Conservation (phyloP, 2,329 filamentous ascomycete species). For the Alternaria angustiovoidea region DNA sequence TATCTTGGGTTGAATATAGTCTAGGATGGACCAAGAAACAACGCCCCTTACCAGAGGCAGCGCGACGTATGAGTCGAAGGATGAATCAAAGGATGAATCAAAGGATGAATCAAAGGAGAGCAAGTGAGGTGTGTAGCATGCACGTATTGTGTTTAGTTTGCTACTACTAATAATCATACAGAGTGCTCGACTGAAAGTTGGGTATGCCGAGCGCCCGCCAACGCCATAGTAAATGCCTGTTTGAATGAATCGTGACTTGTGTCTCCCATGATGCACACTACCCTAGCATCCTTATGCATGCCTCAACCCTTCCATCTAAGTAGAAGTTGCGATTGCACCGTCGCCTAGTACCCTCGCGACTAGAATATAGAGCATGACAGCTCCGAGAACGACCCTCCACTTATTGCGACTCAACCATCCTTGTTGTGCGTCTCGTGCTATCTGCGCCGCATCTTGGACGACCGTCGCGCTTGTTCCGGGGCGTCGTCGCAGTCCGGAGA, state of each 20-base stretch:
- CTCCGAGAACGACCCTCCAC: constrained; percentile 72
- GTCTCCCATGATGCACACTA: not conserved
- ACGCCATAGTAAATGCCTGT: constrained; percentile 16
- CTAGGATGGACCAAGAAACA: too few species aligned
- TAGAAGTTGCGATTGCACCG: constrained; percentile 32
- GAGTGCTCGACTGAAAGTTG: not conserved
- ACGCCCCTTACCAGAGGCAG: too few species aligned
- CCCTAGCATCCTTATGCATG: not conserved
- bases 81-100: too few species aligned
- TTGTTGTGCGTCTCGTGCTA: constrained; percentile 77
- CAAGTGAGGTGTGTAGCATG: not conserved
- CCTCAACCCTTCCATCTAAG: not conserved
- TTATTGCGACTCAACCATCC: constrained; percentile 85
- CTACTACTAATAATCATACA: not conserved
- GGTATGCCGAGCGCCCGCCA: constrained; percentile 20
- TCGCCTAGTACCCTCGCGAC: constrained; percentile 76
- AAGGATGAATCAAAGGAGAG: too few species aligned
- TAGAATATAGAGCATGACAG: constrained; percentile 83
- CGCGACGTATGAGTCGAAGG: too few species aligned
- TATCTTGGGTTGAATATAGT: too few species aligned
- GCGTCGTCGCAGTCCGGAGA: constrained; percentile 70
- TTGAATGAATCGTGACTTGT: not conserved
- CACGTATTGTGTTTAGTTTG: not conserved
- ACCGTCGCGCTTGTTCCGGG: constrained; percentile 68
- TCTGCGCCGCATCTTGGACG: constrained; percentile 79